Percentiles rank a stretch among this genome's conserved stretches.
phyloP scores from a whole-genome alignment of 768 basidiomycete genomes.

The Neoboletus brunneissimus region DNA sequence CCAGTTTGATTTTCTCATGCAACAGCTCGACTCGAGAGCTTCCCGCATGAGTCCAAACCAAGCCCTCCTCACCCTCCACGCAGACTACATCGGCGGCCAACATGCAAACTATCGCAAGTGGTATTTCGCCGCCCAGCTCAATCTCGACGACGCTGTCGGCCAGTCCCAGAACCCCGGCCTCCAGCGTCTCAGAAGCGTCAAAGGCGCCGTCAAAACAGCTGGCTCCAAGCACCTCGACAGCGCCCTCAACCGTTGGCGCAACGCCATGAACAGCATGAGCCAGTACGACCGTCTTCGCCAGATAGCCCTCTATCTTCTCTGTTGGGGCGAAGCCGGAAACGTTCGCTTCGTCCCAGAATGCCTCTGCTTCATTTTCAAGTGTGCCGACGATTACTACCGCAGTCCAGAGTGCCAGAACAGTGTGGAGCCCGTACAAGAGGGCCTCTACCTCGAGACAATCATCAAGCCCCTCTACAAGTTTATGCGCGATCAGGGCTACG shows the following conservation, averaged over 20 bases:
- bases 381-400: conserved; percentile 99
- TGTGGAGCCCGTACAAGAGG: conserved; percentile 90
- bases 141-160: conserved; percentile 98
- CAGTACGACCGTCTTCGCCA: conserved; percentile 97
- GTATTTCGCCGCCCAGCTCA: conserved; percentile 99
- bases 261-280: conserved; percentile 99
- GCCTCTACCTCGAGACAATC: conserved; percentile 85
- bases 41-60: conserved; percentile 97
- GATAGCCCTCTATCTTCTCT: conserved; percentile 91
- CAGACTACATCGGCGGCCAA: conserved; percentile 98
- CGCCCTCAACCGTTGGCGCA: conserved; percentile 92
- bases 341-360: conserved; percentile 97
- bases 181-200: conserved; percentile 82
- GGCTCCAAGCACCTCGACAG: conserved; percentile 84
- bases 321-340: conserved; percentile 98
- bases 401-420: conserved; percentile 96
- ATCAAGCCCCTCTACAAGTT: conserved; percentile 95
- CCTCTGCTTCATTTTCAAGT: conserved; percentile 99
- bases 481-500: conserved; percentile 97
- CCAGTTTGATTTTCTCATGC: conserved; percentile 97
- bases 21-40: conserved; percentile 94
- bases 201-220: conserved; percentile 51
- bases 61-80: conserved; percentile 93
- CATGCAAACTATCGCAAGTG: conserved; percentile 99
- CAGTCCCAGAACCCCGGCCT: conserved; percentile 92